Percentiles rank a stretch among this genome's conserved stretches.
These are phyloP conservation scores for Tylopilus rubrobrunneus DNA, from an alignment of 768 basidiomycete genomes.

Conservation along the genomic window DNA sequence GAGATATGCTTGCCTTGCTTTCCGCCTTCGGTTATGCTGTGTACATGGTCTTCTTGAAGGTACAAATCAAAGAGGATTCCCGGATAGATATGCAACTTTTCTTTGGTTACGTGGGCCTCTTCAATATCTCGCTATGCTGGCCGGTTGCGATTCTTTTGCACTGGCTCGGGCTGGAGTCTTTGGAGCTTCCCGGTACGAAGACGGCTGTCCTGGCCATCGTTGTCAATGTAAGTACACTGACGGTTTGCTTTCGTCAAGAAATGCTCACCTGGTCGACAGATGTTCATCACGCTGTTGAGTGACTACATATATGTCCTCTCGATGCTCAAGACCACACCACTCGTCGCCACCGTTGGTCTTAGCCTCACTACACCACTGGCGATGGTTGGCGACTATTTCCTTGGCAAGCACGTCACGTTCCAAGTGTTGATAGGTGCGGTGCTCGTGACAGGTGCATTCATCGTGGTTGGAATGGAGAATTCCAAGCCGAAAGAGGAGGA, in stretches of 20 bases:
- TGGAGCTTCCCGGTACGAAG: conserved; percentile 61
- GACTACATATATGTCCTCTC: conserved; percentile 86
- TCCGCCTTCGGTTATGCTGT: conserved; percentile 85
- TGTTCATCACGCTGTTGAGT: conserved; percentile 77
- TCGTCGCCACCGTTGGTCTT: conserved; percentile 90
- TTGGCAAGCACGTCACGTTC: conserved; percentile 51
- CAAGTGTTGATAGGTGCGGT: conserved; percentile 71
- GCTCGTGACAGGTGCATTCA: conserved; percentile 74
- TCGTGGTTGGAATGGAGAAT: conserved; percentile 63
- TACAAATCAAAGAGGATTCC: conserved; percentile 75
- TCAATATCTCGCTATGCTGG: conserved; percentile 74
- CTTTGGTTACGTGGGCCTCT: conserved; percentile 90
- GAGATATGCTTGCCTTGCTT: conserved; percentile 81
- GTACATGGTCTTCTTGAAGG: conserved; percentile 88
- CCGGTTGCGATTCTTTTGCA: conserved; percentile 79
- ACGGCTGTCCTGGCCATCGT: conserved; percentile 48
- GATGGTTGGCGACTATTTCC: conserved; percentile 72
- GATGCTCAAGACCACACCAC: conserved; percentile 95
- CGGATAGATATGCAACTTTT: conserved; percentile 91
- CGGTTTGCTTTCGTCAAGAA: background rate
- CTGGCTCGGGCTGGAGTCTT: conserved; percentile 62
- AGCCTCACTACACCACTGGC: conserved; percentile 93
- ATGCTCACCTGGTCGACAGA: conserved; percentile 40
- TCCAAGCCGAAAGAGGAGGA: conserved; percentile 37
- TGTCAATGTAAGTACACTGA: conserved; percentile 46